Evolutionary conservation across 306 rosid genomes (phyloP).

Genomic region (Vigna trinervia): DNA sequence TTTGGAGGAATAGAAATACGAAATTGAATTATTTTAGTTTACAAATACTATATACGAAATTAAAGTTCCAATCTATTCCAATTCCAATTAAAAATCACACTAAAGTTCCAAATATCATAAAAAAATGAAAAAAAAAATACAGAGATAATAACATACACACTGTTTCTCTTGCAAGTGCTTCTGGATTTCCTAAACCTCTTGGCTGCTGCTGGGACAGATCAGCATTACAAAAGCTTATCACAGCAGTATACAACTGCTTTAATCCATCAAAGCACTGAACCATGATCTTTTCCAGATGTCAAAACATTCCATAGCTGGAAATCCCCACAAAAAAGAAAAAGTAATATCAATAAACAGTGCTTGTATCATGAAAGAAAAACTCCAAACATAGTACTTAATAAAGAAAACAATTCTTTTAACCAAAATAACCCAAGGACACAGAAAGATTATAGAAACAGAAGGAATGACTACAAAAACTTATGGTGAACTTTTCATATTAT

Average conservation of each 20-base stretch:
- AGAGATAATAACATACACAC: slow-evolving; percentile 61
- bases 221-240: slow-evolving; percentile 53
- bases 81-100: background rate
- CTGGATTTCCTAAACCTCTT: slow-evolving; percentile 65
- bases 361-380: slow-evolving; percentile 1
- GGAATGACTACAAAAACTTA: background rate
- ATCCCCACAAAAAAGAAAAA: background rate
- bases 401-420: slow-evolving; percentile 7
- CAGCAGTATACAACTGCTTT: slow-evolving; percentile 54
- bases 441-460: background rate
- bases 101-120: slow-evolving; percentile 14
- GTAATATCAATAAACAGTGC: background rate
- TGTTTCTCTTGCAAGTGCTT: slow-evolving; percentile 73
- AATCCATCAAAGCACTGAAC: slow-evolving; percentile 70
- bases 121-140: slow-evolving; percentile 21
- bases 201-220: slow-evolving; percentile 49
- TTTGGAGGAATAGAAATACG: no score
- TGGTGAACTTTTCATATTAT: background rate
- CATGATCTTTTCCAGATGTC: slow-evolving; percentile 61
- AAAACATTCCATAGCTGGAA: slow-evolving; percentile 72
- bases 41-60: background rate
- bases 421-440: slow-evolving; percentile 12
- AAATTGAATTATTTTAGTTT: no score
- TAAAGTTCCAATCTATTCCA: background rate
- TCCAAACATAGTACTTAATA: background rate